Base-by-base conservation (phyloP, 176 grass and related monocot species). In the Rhynchospora breviuscula region DNA sequence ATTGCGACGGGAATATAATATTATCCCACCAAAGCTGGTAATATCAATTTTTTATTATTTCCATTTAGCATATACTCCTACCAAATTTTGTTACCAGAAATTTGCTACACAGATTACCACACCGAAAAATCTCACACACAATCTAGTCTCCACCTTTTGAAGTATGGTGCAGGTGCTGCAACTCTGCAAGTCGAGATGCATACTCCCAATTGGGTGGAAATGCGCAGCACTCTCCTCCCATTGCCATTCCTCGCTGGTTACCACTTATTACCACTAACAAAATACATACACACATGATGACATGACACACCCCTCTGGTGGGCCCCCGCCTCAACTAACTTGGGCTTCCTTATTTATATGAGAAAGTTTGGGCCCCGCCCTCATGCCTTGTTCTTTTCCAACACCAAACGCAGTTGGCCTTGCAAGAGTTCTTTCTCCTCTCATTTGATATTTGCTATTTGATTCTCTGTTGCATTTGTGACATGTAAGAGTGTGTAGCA, bases 361-460 rank as follows among this genome's bases (percentile, higher is more conserved):
- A 66, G 48, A 66, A 65, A 82, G 0, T 35, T 14, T 48, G 11
- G 63, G 60, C 11, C 59, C 80, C 61, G 6, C 5, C 61, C 44
- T 66, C 80, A 82, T 82, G 80, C 46, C 61, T 53, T 82, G 80
- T 66, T 66, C 80, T 82, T 82, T 82, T 53, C 80, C 80, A 82
- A 82, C 80, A 82, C 80, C 63, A 49, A 82, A 63, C 60, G n/a
- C 17, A 51, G 61, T 66, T 51, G 8, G 22, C 44, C 5, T 79
- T 79, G 15, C 2, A 19, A 19, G 3, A 63, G 54, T 48, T 81
- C 56, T 81, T 47, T 48, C 35, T 44, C 31, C 12, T 3, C 14
- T 22, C 40, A 44, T 71, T 71, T 15, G 3, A 40, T 26, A 71
- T 71, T 71, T 45, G 13, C 43, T 6, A 14, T 79, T 79, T 14